Conservation (phyloP, 768 basidiomycete genomes). For the Calvatia gigantea region DNA sequence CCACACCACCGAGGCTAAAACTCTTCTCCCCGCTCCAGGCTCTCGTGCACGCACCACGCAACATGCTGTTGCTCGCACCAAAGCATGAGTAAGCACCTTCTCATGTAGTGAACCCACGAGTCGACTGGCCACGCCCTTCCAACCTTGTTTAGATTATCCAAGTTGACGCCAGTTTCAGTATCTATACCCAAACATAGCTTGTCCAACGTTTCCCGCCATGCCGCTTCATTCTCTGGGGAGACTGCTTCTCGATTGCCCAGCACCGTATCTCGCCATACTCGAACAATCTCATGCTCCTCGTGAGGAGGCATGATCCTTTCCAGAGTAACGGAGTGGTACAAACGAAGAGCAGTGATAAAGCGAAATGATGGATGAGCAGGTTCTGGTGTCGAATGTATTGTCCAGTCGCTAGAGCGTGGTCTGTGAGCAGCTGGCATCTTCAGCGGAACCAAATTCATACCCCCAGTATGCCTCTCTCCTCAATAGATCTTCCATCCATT, state of each 20-base stretch:
- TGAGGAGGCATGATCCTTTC: conserved; percentile 17
- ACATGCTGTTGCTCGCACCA: conserved; percentile 9
- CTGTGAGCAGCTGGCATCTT: background rate
- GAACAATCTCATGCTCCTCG: conserved; percentile 24
- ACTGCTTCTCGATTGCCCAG: conserved; percentile 40
- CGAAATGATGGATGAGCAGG: conserved; percentile 80
- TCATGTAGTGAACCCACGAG: conserved; percentile 9
- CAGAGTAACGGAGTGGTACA: conserved; percentile 49
- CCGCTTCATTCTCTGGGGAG: conserved; percentile 44
- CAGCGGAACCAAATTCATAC: conserved; percentile 36
- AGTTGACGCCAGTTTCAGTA: conserved; percentile 3
- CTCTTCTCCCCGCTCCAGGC: background rate
- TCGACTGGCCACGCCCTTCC: conserved; percentile 1
- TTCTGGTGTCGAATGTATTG: conserved; percentile 54
- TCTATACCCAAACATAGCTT: conserved; percentile 32
- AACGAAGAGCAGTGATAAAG: conserved; percentile 65
- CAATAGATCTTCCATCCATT: conserved; percentile 51
- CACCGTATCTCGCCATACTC: conserved; percentile 58
- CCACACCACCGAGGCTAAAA: background rate
- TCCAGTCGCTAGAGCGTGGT: conserved; percentile 64
- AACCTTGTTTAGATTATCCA: conserved; percentile 9
- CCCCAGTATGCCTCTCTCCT: conserved; percentile 77
- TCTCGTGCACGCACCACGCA: conserved; percentile 1
- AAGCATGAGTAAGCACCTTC: conserved; percentile 7
- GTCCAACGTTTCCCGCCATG: conserved; percentile 40